Evolutionary conservation across 176 grass and related monocot species (phyloP), one percentile per base, ranked within the genome.

Genomic region (Aegilops umbellulata): DNA sequence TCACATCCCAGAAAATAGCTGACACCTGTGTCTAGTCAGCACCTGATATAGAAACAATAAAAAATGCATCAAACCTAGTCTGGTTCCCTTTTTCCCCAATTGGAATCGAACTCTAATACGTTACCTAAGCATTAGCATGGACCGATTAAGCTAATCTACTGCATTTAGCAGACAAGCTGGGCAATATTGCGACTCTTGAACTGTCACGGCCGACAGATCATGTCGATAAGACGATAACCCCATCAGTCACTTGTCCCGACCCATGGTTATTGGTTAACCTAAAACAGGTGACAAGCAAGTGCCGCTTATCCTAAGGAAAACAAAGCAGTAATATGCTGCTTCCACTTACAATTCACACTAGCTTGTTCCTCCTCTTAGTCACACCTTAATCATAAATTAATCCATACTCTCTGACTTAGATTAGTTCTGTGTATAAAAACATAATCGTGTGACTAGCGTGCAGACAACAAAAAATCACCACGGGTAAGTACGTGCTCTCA

Each of bases 131-230:
- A n/a, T 24, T 72, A 42, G 36, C 36, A 3, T 24, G 36, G 39
- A 74, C n/a, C 26, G 27, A 26, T 24, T 79, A 55, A 74, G 55
- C 16, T 65, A 24, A 83, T 5, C 4, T 86, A 32, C 24, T 22
- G 44, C 81, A 34, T 66, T 86, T 63, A 65, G 44, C 66, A 83
- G 80, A 39, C 63, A 63, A 69, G 19, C 30, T 25, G 12, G 12
- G 14, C 3, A 14, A 67, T 73, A 39, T 16, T 34, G 39, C 41
- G 64, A 15, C 42, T 57, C n/a, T 4, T 44, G 41, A 44, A 44
- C 41, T 44, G 41, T 25, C 25, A 35, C 32, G 35, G 19, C 34
- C 27, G 27, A 44, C 41, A 44, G 41, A 44, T 44, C 41, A 44
- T 12, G 41, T 44, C 41, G 41, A 44, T 26, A 47, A 38, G 19